phyloP scores from a whole-genome alignment of 2,329 filamentous ascomycete species.

The Plenodomus tracheiphilus region DNA sequence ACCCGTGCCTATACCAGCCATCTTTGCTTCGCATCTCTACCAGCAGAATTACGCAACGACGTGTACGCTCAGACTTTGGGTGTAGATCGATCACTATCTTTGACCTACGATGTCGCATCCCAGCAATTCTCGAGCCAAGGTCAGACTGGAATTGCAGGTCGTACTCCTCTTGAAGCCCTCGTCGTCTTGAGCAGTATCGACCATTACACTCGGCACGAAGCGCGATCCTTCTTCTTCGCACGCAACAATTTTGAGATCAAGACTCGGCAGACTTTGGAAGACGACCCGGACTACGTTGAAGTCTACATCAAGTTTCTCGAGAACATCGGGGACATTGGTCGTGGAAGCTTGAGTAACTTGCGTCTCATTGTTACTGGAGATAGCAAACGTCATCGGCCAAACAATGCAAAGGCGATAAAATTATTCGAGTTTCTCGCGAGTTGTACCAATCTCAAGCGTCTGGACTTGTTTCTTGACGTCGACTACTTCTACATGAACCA shows the following conservation, averaged over 20 bases:
- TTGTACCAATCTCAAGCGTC: conserved; percentile 1
- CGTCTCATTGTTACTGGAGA: conserved; percentile 4
- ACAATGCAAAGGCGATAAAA: too few relatives aligned
- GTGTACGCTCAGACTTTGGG: not conserved
- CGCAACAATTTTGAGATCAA: conserved; percentile 3
- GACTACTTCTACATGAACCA: conserved; percentile 11
- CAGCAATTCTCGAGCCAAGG: not conserved
- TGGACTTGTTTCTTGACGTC: conserved; percentile 3
- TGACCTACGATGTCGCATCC: not conserved
- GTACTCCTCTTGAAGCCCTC: conserved; percentile 3
- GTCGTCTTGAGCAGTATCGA: conserved; percentile 3
- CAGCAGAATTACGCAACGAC: conserved; percentile 4
- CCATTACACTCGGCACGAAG: conserved; percentile 4
- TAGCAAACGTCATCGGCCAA: not conserved
- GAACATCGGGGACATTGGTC: conserved; percentile 1
- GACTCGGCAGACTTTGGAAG: not conserved
- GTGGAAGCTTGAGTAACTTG: conserved; percentile 3
- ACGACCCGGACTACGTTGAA: conserved; percentile 3
- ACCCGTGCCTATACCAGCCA: not conserved
- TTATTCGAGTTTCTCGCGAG: not conserved
- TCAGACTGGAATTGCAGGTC: not conserved
- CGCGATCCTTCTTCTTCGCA: conserved; percentile 8
- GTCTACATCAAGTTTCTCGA: conserved; percentile 1
- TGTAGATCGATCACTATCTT: too few relatives aligned
- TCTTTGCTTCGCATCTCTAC: conserved; percentile 4